Conservation (phyloP, 163 green algal species). For the Prototheca cutis region DNA sequence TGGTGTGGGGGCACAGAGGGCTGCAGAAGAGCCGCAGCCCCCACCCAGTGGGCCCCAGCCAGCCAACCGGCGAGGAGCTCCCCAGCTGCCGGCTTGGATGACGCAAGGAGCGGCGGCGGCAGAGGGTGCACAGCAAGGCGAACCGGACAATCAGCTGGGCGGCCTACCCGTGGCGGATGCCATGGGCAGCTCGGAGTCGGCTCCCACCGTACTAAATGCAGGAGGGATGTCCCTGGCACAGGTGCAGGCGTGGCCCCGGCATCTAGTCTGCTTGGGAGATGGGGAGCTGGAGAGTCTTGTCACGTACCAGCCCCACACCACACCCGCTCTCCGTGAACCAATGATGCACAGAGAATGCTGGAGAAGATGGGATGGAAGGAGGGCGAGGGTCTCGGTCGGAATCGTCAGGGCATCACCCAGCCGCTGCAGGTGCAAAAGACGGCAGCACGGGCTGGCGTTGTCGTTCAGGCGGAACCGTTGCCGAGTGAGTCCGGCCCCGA, state of each 20-base stretch:
- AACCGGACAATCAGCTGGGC: too few species aligned
- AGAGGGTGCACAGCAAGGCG: neutral
- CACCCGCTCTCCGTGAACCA: neutral
- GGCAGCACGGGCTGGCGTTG: conserved; percentile 44
- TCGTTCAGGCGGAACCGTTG: conserved; percentile 46
- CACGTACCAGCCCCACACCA: too few species aligned
- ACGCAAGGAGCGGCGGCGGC: neutral
- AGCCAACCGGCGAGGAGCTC: neutral
- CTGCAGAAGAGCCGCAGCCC: neutral
- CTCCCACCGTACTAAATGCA: too few species aligned
- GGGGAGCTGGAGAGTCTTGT: too few species aligned
- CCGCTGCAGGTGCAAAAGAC: conserved; percentile 50
- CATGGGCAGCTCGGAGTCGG: too few species aligned
- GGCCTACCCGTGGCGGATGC: too few species aligned
- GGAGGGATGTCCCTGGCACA: neutral
- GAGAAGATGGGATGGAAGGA: conserved; percentile 94
- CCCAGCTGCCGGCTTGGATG: neutral
- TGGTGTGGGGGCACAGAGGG: neutral
- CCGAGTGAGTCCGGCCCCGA: too few species aligned
- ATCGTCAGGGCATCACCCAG: conserved; percentile 72
- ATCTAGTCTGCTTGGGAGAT: too few species aligned
- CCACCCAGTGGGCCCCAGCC: too few species aligned
- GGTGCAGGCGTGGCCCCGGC: too few species aligned
- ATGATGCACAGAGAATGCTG: conserved; percentile 59
- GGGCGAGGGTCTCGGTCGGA: conserved; percentile 66